These are phyloP conservation scores for Trametopsis cervina DNA, from an alignment of 768 basidiomycete species.

Conservation along the genomic window DNA sequence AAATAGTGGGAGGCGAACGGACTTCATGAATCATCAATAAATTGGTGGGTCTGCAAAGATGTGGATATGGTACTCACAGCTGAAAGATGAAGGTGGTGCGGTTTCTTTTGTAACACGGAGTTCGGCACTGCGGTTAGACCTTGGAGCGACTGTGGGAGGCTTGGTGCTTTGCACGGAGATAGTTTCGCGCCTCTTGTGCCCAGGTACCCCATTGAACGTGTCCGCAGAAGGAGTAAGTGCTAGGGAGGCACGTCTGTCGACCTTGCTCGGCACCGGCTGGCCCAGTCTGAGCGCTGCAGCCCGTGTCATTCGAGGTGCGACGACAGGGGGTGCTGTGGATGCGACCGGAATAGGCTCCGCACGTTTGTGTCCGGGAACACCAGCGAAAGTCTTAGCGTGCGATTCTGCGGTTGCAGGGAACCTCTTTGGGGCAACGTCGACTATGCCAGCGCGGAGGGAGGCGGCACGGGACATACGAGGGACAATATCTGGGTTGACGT, in stretches of 20 bases:
- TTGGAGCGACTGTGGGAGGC: conserved; percentile 36
- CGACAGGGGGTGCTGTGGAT: conserved; percentile 62
- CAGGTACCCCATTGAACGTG: conserved; percentile 76
- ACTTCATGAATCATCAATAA: conserved; percentile 29
- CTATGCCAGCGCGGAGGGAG: conserved; percentile 58
- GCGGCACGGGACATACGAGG: conserved; percentile 76
- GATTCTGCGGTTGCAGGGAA: conserved; percentile 54
- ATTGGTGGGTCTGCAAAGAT: conserved; percentile 1
- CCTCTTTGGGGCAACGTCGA: conserved; percentile 37
- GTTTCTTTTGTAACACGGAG: conserved; percentile 36
- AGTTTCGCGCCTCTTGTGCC: conserved; percentile 74
- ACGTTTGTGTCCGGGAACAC: conserved; percentile 81
- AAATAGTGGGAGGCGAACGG: conserved; percentile 31
- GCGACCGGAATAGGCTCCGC: conserved; percentile 60
- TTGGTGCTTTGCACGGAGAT: conserved; percentile 57
- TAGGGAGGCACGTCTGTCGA: conserved; percentile 6
- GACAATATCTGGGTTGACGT: conserved; percentile 56
- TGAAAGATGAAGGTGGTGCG: conserved; percentile 55
- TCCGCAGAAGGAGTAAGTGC: conserved; percentile 25
- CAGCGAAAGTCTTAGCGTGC: conserved; percentile 57
- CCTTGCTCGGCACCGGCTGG: conserved; percentile 34
- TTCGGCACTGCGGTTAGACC: conserved; percentile 37
- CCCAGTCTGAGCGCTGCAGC: conserved; percentile 69
- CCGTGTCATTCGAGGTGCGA: conserved; percentile 70
- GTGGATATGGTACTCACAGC: conserved; percentile 44